Conservation (phyloP, 257 asterid species). For the Scutellaria galericulata region DNA sequence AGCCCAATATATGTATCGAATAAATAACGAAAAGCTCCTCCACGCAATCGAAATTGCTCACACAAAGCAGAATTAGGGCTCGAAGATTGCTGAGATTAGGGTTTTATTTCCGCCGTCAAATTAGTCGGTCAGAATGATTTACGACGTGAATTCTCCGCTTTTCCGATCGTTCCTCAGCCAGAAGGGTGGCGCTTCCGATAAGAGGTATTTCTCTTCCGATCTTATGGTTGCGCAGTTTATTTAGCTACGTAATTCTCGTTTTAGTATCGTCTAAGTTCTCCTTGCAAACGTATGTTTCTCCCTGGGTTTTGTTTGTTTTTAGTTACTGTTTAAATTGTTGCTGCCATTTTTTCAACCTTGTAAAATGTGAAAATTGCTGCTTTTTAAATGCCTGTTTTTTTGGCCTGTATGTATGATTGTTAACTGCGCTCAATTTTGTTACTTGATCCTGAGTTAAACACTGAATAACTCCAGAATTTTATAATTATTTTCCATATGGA, state of each 20-base stretch:
- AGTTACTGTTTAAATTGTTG: background rate
- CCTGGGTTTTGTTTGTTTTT: background rate
- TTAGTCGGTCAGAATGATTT: conserved; percentile 44
- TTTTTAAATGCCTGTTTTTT: background rate
- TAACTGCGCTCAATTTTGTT: background rate
- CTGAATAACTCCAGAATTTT: background rate
- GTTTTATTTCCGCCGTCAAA: conserved; percentile 29
- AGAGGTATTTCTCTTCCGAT: conserved; percentile 40
- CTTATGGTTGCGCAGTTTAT: background rate
- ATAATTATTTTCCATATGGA: background rate
- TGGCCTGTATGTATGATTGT: conserved; percentile 5
- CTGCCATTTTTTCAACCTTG: background rate
- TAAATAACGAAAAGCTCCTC: background rate
- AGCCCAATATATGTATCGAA: conserved; percentile 6
- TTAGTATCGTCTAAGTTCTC: background rate
- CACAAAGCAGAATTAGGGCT: conserved; percentile 31
- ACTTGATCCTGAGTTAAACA: background rate
- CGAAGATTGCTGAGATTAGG: conserved; percentile 36
- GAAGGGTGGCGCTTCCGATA: conserved; percentile 58
- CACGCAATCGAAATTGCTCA: background rate
- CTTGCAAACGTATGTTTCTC: background rate
- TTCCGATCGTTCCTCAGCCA: conserved; percentile 64
- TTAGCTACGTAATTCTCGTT: background rate
- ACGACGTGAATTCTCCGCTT: conserved; percentile 61
- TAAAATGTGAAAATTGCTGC: background rate